These are phyloP conservation scores for Ehretia macrophylla DNA, from an alignment of 257 asterid species.

Conservation along the genomic window DNA sequence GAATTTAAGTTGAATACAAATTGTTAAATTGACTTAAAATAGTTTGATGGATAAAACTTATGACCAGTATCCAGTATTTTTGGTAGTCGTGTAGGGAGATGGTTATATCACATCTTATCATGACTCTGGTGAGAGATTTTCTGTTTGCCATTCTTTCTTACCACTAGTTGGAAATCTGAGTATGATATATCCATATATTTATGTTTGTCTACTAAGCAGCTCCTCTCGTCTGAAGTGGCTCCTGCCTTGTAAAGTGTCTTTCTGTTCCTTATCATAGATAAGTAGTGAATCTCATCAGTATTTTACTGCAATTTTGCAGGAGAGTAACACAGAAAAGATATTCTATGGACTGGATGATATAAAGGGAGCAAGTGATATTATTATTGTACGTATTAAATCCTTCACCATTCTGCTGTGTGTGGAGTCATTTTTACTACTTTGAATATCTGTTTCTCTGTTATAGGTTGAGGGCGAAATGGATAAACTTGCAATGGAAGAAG, in stretches of 20 bases:
- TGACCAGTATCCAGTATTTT: too few species aligned
- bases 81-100: too few species aligned
- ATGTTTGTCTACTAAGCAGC: too few species aligned
- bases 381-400: conserved; percentile 50
- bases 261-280: not conserved
- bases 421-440: not conserved
- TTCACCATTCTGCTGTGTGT: conserved; percentile 15
- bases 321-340: conserved; percentile 69
- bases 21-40: too few species aligned
- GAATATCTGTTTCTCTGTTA: conserved; percentile 6
- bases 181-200: too few species aligned
- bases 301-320: conserved; percentile 45
- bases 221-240: too few species aligned
- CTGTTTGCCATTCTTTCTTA: too few species aligned
- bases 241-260: not conserved
- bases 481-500: conserved; percentile 99
- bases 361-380: conserved; percentile 73
- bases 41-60: too few species aligned
- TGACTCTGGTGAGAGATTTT: too few species aligned
- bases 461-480: conserved; percentile 99
- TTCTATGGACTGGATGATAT: conserved; percentile 91
- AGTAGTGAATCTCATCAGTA: not conserved
- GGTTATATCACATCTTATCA: too few species aligned
- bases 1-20: too few species aligned
- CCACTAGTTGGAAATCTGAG: too few species aligned